These are phyloP conservation scores for Leptographium lundbergii DNA, from an alignment of 2,329 filamentous ascomycete species.

Conservation along the genomic window DNA sequence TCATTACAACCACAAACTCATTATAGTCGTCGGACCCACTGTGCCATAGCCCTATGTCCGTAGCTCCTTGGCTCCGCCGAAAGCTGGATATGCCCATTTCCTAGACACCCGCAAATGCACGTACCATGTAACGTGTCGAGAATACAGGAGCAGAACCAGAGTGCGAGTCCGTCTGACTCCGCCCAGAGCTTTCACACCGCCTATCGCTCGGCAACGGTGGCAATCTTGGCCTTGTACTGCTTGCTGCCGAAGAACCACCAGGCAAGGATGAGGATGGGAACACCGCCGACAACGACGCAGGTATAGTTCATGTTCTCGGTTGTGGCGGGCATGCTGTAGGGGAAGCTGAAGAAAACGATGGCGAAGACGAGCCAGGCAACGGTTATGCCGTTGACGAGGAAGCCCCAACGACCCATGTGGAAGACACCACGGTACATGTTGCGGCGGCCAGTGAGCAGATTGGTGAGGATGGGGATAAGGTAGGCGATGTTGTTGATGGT, in stretches of 20 bases:
- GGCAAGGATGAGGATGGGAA: slow-evolving; percentile 28
- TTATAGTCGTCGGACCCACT: too few species aligned
- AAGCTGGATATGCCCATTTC: too few species aligned
- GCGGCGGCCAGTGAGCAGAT: slow-evolving; percentile 24
- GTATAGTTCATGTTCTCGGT: slow-evolving; percentile 36
- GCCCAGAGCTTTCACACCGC: not conserved
- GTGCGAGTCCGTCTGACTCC: too few species aligned
- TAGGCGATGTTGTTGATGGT: slow-evolving; percentile 31
- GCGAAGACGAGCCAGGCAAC: slow-evolving; percentile 26
- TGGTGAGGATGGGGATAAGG: slow-evolving; percentile 30
- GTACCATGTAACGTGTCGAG: too few species aligned
- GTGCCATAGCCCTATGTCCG: too few species aligned
- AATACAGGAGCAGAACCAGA: too few species aligned
- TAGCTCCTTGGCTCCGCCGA: too few species aligned
- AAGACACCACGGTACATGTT: slow-evolving; percentile 28
- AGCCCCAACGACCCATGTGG: slow-evolving; percentile 22
- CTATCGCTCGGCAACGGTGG: not conserved
- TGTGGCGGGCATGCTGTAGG: slow-evolving; percentile 30
- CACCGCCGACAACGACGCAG: slow-evolving; percentile 38
- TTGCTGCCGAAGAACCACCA: slow-evolving; percentile 32
- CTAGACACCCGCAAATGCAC: too few species aligned
- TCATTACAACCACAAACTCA: too few species aligned
- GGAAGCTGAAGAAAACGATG: slow-evolving; percentile 31
- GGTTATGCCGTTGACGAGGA: slow-evolving; percentile 23
- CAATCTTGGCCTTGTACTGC: not conserved